Base-by-base conservation (phyloP, 768 basidiomycete species). In the Boletus patriciae region DNA sequence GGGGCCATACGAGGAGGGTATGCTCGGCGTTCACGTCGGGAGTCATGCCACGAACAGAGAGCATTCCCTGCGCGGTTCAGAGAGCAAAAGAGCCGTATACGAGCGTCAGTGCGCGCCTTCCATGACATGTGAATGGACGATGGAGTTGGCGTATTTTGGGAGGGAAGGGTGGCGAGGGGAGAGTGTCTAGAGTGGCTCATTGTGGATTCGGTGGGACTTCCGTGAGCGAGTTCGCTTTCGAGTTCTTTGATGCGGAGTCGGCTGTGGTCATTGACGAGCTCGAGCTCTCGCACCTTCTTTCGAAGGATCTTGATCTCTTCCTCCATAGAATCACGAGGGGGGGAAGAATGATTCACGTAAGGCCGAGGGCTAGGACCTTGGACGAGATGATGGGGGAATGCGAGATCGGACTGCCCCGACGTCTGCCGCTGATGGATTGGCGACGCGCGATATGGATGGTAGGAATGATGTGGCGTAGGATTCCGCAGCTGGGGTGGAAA, bases 21-120 rank as follows among this genome's bases (percentile, higher is more conserved):
- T 0, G 79, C 78, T 10, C 92, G 82, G 31, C 92, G 85, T 73
- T 94, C 91, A 29, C 91, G 84, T 45, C 91, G 80, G 3, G 91
- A 91, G 70, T 94, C 92, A 65, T 94, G 91, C 91, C 91, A 94
- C 4, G 92, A 86, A 69, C 91, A 93, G 36, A 93, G 81, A 1
- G 91, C 90, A 62, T 94, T 94, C 33, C 92, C 92, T 0, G 91
- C 91, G 49, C 92, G 84, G 71, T 94, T 93, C 31, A 90, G 77
- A 4, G 90, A 88, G 70, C 91, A 94, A 73, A 86, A 88, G 43
- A 83, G 77, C 52, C 83, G 83, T 60, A 78, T 75, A 37, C 92
- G 87, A 6, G 86, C 82, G 21, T 89, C 85, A 1, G 89, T 92
- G 55, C 91, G 87, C 10, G 78, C 76, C 46, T 80, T 81, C 91